Evolutionary conservation across 352 stramenopile genomes (phyloP).

Genomic region (Phytophthora pisi): DNA sequence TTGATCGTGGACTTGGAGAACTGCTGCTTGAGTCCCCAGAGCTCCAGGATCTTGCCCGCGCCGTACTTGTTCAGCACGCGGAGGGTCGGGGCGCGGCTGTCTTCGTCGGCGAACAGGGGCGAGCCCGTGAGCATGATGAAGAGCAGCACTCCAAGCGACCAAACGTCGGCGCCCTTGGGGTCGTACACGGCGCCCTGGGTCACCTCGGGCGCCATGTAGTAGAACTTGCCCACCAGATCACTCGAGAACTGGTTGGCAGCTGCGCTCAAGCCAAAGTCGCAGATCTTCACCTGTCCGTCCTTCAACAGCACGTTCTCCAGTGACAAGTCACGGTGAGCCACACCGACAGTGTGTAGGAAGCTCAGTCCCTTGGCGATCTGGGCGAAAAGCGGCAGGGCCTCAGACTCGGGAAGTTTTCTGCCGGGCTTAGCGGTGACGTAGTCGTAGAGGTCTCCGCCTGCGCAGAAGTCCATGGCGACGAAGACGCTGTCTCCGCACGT

Average conservation of each 20-base stretch:
- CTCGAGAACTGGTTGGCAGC: constrained; percentile 38
- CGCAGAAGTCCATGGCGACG: constrained; percentile 73
- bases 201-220: constrained; percentile 82
- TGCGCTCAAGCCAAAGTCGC: constrained; percentile 70
- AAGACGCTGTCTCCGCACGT: constrained; percentile 48
- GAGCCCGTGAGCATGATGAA: constrained; percentile 78
- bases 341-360: constrained; percentile 54
- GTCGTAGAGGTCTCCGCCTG: constrained; percentile 67
- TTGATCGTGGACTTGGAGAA: constrained; percentile 40
- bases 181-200: constrained; percentile 42
- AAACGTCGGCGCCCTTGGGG: constrained; percentile 59
- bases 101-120: constrained; percentile 41
- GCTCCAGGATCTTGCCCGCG: constrained; percentile 56
- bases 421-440: constrained; percentile 43
- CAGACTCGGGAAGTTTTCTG: constrained; percentile 37
- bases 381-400: constrained; percentile 45
- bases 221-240: constrained; percentile 66
- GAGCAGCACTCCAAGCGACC: constrained; percentile 69
- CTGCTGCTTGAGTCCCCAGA: constrained; percentile 55
- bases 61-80: constrained; percentile 56
- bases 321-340: constrained; percentile 64
- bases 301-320: constrained; percentile 71
- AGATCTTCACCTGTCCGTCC: constrained; percentile 52
- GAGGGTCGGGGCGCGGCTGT: constrained; percentile 53
- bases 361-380: constrained; percentile 52